A percentile compares a stretch with the other conserved stretches of the same genome.
Conservation (phyloP, 1,284 basidiomycete genomes). For the Cutaneotrichosporon sp. region DNA sequence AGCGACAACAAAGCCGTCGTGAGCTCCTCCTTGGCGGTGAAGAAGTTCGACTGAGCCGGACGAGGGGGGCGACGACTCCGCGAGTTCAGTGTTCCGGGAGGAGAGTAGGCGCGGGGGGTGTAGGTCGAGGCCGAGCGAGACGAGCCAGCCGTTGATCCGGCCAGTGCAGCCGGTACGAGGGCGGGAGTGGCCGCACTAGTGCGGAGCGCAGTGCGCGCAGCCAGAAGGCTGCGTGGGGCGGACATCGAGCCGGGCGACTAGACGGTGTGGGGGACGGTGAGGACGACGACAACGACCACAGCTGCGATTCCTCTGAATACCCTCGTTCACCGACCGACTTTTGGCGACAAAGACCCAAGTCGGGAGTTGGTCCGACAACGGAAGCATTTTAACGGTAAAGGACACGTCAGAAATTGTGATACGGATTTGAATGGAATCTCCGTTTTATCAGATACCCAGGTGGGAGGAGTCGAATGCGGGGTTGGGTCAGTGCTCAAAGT, state of each 20-base stretch:
- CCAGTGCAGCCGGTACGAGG: not conserved
- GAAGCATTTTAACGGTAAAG: not conserved
- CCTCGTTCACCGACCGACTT: too few species aligned
- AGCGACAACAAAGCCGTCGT: conserved; percentile 68
- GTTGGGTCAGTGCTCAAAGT: too few species aligned
- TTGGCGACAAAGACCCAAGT: conserved; percentile 8
- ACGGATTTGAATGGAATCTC: too few species aligned
- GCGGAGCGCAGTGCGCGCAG: conserved; percentile 8
- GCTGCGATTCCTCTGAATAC: too few species aligned
- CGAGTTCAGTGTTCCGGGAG: not conserved
- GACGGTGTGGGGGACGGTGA: not conserved
- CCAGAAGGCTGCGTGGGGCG: not conserved
- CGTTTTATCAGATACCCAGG: conserved; percentile 4
- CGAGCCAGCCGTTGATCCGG: not conserved
- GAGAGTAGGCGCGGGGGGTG: not conserved
- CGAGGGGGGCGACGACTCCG: conserved; percentile 24
- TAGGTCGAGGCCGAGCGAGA: conserved; percentile 13
- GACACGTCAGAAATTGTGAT: conserved; percentile 8
- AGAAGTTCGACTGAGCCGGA: conserved; percentile 67
- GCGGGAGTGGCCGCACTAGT: not conserved
- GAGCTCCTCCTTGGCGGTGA: conserved; percentile 75
- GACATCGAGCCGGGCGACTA: too few species aligned
- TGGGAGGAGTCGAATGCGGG: too few species aligned
- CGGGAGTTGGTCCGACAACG: not conserved
- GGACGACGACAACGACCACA: not conserved